Evolutionary conservation across 257 asterid species (phyloP).

Genomic region (Scutellaria barbata): DNA sequence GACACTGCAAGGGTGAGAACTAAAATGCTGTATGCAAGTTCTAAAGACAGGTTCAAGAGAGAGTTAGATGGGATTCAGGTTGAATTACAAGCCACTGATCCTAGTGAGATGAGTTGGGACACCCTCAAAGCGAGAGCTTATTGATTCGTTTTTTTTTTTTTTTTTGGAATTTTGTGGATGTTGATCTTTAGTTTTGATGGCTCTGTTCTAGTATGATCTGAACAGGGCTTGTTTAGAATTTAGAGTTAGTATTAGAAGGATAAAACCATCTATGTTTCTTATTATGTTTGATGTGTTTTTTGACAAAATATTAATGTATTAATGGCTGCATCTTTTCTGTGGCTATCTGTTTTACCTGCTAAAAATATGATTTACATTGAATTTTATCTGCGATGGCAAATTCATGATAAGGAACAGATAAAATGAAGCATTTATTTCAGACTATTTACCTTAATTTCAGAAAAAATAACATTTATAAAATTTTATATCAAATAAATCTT

Average conservation of each 20-base stretch:
- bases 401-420: neutral
- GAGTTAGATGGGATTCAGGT: slow-evolving; percentile 75
- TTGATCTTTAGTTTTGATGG: slow-evolving; percentile 15
- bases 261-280: slow-evolving; percentile 20
- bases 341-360: neutral
- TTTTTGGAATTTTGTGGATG: neutral
- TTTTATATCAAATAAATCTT: neutral
- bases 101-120: slow-evolving; percentile 83
- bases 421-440: neutral
- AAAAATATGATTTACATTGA: neutral
- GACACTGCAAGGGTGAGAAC: slow-evolving; percentile 65
- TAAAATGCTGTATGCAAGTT: slow-evolving; percentile 78
- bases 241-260: slow-evolving; percentile 21
- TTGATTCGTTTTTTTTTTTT: slow-evolving; percentile 18
- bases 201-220: slow-evolving; percentile 22
- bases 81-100: slow-evolving; percentile 78
- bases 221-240: slow-evolving; percentile 27
- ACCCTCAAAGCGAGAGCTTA: slow-evolving; percentile 59
- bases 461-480: neutral
- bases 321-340: slow-evolving; percentile 31
- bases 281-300: slow-evolving; percentile 25
- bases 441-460: neutral
- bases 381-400: neutral
- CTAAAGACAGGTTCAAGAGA: slow-evolving; percentile 74
- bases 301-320: slow-evolving; percentile 28